Conservation (phyloP, 1,139 yeast species). For the Pichia inconspicua region DNA sequence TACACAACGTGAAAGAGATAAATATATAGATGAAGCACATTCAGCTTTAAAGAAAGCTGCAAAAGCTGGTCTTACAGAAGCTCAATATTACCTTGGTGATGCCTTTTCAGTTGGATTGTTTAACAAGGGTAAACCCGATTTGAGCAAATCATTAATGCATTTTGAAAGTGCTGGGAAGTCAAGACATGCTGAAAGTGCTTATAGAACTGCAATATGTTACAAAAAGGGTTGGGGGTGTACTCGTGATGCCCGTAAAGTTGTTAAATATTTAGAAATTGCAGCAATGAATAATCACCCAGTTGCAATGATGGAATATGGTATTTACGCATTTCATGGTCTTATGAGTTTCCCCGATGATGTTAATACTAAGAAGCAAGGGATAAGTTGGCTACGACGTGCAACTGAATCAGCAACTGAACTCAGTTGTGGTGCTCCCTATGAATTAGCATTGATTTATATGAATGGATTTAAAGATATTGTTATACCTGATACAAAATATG, state of each 20-base stretch:
- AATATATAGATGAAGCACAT: conserved; percentile 69
- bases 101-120: conserved; percentile 81
- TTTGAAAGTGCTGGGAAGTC: conserved; percentile 90
- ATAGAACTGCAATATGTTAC: conserved; percentile 82
- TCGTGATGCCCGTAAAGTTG: conserved; percentile 78
- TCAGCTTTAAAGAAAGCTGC: conserved; percentile 63
- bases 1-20: conserved; percentile 30
- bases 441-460: conserved; percentile 77
- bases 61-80: conserved; percentile 79
- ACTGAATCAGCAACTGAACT: conserved; percentile 76
- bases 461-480: conserved; percentile 82
- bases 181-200: conserved; percentile 86
- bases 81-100: conserved; percentile 86
- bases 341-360: conserved; percentile 72
- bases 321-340: conserved; percentile 73
- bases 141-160: conserved; percentile 63
- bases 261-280: conserved; percentile 78
- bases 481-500: conserved; percentile 75
- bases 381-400: conserved; percentile 89
- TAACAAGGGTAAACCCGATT: conserved; percentile 58
- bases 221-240: conserved; percentile 93
- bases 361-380: conserved; percentile 74
- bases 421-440: conserved; percentile 89
- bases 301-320: conserved; percentile 88
- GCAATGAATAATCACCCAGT: conserved; percentile 91